These are phyloP conservation scores for Canna indica DNA, from an alignment of 176 grass and related monocot genomes.

Conservation along the genomic window DNA sequence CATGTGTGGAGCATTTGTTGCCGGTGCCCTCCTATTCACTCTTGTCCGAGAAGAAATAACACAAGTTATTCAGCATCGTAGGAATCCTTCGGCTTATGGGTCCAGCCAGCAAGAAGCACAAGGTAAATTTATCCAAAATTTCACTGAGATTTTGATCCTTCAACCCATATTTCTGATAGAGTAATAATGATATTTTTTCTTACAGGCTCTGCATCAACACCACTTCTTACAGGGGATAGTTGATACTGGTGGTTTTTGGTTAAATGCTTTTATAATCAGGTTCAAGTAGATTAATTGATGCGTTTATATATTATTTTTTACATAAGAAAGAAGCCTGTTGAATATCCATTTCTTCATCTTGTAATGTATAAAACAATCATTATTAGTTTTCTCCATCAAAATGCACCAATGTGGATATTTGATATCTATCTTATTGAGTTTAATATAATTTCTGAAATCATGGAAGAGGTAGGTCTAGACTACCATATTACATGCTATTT, in stretches of 20 bases:
- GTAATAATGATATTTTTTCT: background rate
- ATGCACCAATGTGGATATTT: too few relatives aligned
- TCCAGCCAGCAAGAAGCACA: conserved; percentile 17
- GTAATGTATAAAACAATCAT: too few relatives aligned
- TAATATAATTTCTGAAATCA: background rate
- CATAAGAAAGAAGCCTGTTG: too few relatives aligned
- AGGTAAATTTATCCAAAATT: conserved; percentile 17
- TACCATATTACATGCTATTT: too few relatives aligned
- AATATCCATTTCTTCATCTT: too few relatives aligned
- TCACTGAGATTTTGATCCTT: background rate
- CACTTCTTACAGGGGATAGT: conserved; percentile 36
- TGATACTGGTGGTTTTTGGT: conserved; percentile 3
- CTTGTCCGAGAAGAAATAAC: conserved; percentile 45
- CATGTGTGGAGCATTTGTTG: conserved; percentile 37
- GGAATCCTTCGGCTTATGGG: conserved; percentile 12
- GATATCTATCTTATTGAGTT: too few relatives aligned
- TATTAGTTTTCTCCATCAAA: too few relatives aligned
- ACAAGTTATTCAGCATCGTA: conserved; percentile 28
- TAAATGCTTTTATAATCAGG: background rate
- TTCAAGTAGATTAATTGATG: background rate
- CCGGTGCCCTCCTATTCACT: conserved; percentile 26
- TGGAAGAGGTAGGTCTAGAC: background rate
- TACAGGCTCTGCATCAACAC: conserved; percentile 27
- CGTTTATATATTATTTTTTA: background rate
- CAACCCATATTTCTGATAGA: background rate